phyloP scores from a whole-genome alignment of 208 protist species.

The Leishmania major region DNA sequence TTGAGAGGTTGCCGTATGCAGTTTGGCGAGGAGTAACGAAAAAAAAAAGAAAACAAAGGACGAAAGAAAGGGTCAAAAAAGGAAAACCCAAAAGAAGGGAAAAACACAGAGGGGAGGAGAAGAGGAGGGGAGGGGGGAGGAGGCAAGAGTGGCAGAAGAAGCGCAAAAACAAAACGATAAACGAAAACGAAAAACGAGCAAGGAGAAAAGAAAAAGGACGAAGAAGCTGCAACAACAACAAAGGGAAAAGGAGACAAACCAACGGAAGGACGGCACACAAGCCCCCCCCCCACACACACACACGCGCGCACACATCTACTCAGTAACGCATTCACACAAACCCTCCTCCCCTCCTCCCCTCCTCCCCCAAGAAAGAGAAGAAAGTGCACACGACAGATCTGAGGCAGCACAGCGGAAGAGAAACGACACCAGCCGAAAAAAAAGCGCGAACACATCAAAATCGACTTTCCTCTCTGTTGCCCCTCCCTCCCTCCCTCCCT shows the following conservation, averaged over 20 bases:
- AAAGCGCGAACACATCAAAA: not conserved
- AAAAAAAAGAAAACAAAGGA: not conserved
- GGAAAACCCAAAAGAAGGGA: not conserved
- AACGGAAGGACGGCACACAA: not conserved
- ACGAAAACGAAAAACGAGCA: not conserved
- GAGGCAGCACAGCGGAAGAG: not conserved
- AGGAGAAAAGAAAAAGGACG: not conserved
- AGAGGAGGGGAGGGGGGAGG: not conserved
- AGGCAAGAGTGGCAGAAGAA: not conserved
- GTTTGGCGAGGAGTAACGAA: not conserved
- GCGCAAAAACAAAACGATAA: not conserved
- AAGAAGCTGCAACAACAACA: not conserved
- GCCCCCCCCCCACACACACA: not conserved
- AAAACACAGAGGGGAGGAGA: not conserved
- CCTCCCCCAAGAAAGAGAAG: not conserved
- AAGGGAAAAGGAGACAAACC: not conserved
- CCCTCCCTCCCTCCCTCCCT: too few species aligned
- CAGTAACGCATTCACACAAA: not conserved
- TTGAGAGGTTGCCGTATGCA: not conserved
- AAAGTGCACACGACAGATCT: not conserved
- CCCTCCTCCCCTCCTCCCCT: too few species aligned
- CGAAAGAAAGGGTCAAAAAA: not conserved
- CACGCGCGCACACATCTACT: slow-evolving; percentile 6
- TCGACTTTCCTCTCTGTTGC: not conserved
- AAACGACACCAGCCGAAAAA: not conserved